Base-by-base conservation (phyloP, 768 basidiomycete species). In the Lepiota brunneoincarnata region DNA sequence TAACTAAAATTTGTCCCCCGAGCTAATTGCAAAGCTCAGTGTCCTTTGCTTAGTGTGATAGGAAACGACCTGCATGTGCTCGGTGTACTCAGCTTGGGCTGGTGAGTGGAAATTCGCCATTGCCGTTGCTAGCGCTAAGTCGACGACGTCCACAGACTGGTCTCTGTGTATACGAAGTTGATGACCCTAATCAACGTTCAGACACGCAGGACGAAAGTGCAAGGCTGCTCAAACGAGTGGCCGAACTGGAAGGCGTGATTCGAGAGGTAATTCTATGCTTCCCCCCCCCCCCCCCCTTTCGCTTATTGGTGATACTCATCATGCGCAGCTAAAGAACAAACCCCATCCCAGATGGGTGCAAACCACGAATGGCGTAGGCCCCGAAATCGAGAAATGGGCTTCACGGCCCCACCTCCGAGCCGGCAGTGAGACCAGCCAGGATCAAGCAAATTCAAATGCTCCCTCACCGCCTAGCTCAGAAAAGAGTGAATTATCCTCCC, bases 131-230 rank as follows among this genome's bases (percentile, higher is more conserved):
- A 14, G 38, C 34, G 18, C 39, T 49, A 36, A 50, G 15, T 39
- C 14, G 35, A 6, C 31, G 11, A 58, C 44, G 20, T 57, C n/a
- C 41, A 39, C 58, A 89, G 87, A 91, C 87, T 44, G 89, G 89
- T 1, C 74, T 90, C 3, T 93, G 90, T 63, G 86, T 91, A 9
- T 93, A 93, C 61, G 89, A 93, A 65, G 82, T 91, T 6, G 89
- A 91, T 61, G 87, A 89, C 61, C 85, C 86, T 21, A 81, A 67
- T 56, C 80, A 83, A 66, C 75, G 81, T 62, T 72, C 69, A 11
- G 76, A 77, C 46, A 61, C 68, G 9, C 79, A 80, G 56, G 86
- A 86, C 54, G 89, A 91, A 64, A 76, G 76, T 40, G 76, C 81
- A 31, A 77, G 84, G 35, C 75, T 92, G 18, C 78, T 88, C 49